These are phyloP conservation scores for Mycena alexandri DNA, from an alignment of 768 basidiomycete genomes.

Conservation along the genomic window DNA sequence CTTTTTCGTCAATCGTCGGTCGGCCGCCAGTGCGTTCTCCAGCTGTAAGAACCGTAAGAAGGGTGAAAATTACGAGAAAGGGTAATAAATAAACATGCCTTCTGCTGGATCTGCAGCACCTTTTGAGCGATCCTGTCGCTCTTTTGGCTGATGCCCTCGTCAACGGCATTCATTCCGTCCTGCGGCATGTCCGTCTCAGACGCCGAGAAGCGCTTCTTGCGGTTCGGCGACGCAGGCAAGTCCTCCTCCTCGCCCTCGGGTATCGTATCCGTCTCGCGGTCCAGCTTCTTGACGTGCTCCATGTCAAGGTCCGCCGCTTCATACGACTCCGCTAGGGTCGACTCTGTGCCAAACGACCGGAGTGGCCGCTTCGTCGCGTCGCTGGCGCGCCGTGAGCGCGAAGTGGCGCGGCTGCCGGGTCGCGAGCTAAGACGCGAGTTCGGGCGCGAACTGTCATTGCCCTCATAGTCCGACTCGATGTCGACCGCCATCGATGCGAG, in stretches of 20 bases:
- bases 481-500: slow-evolving; percentile 88
- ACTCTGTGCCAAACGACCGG: slow-evolving; percentile 83
- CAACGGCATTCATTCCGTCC: slow-evolving; percentile 88
- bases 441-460: slow-evolving; percentile 69
- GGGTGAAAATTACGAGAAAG: not conserved
- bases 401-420: slow-evolving; percentile 70
- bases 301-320: slow-evolving; percentile 57
- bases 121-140: slow-evolving; percentile 92
- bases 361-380: slow-evolving; percentile 69
- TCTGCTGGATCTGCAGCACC: slow-evolving; percentile 90
- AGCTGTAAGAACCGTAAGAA: slow-evolving; percentile 60
- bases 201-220: slow-evolving; percentile 86
- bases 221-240: slow-evolving; percentile 53
- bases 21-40: slow-evolving; percentile 78
- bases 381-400: slow-evolving; percentile 71
- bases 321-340: slow-evolving; percentile 80
- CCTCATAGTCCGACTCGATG: slow-evolving; percentile 76
- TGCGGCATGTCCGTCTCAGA: slow-evolving; percentile 72
- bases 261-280: slow-evolving; percentile 66
- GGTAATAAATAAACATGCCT: slow-evolving; percentile 63
- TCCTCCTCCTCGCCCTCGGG: slow-evolving; percentile 71
- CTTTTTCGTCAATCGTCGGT: slow-evolving; percentile 59
- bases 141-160: slow-evolving; percentile 85
- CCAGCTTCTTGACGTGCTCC: slow-evolving; percentile 48
- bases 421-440: slow-evolving; percentile 71